Conservation (phyloP, 495 filamentous ascomycete species). For the Opeltia flavorubescens region DNA sequence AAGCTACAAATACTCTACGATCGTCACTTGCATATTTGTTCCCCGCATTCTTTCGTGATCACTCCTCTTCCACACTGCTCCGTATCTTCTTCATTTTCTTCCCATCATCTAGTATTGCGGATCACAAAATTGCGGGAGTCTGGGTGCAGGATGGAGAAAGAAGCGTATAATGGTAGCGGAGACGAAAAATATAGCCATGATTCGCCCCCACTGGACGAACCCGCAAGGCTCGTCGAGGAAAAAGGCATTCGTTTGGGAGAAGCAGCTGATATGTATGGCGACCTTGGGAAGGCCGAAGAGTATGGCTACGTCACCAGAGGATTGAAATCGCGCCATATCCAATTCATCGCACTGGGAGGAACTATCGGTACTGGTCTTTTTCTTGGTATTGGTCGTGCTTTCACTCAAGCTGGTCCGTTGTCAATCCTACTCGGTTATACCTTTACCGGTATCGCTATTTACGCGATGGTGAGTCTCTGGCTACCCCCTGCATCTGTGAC, state of each 20-base stretch:
- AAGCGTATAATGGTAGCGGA: conserved; percentile 15
- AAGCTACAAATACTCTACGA: too few species aligned
- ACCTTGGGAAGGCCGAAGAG: conserved; percentile 24
- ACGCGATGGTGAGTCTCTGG: conserved; percentile 34
- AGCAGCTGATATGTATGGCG: conserved; percentile 27
- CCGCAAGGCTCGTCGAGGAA: conserved; percentile 8
- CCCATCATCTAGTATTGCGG: too few species aligned
- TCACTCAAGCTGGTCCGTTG: conserved; percentile 48
- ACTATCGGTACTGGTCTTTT: conserved; percentile 68
- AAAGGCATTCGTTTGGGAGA: conserved; percentile 19
- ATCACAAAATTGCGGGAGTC: too few species aligned
- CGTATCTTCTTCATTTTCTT: not conserved
- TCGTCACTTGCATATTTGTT: too few species aligned
- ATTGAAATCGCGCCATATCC: conserved; percentile 35
- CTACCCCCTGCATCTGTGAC: not conserved
- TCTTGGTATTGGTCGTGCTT: conserved; percentile 50
- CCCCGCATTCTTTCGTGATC: too few species aligned
- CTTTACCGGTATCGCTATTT: conserved; percentile 53
- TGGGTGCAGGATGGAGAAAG: conserved; percentile 7
- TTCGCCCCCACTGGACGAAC: conserved; percentile 4
- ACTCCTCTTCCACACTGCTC: too few species aligned
- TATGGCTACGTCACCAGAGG: conserved; percentile 28
- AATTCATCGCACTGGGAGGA: conserved; percentile 47
- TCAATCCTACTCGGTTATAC: conserved; percentile 55
- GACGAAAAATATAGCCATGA: conserved; percentile 7